Evolutionary conservation across 2,329 filamentous ascomycete genomes (phyloP).

Genomic region (Colletotrichum tofieldiae): DNA sequence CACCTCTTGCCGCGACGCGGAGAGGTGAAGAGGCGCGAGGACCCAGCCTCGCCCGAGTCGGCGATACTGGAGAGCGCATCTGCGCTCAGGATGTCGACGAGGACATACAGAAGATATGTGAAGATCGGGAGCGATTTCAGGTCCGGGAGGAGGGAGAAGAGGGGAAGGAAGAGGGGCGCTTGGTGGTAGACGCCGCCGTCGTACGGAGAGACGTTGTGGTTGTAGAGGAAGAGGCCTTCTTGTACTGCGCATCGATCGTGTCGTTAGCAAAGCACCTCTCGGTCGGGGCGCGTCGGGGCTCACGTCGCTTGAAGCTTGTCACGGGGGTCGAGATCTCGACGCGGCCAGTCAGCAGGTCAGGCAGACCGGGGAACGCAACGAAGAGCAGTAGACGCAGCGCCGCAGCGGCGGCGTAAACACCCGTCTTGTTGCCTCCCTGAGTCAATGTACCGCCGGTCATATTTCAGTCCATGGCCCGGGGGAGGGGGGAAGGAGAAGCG

Average conservation of each 20-base stretch:
- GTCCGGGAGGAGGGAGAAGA: slow-evolving; percentile 90
- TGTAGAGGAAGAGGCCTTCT: slow-evolving; percentile 96
- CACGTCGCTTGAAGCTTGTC: slow-evolving; percentile 97
- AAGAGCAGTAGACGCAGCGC: slow-evolving; percentile 86
- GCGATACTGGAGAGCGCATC: slow-evolving; percentile 85
- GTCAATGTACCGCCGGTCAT: slow-evolving; percentile 52
- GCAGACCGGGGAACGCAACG: slow-evolving; percentile 84
- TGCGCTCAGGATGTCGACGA: slow-evolving; percentile 87
- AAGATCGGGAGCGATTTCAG: slow-evolving; percentile 77
- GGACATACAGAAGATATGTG: slow-evolving; percentile 85
- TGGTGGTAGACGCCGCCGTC: slow-evolving; percentile 90
- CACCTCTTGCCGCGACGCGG: slow-evolving; percentile 82
- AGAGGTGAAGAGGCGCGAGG: slow-evolving; percentile 84
- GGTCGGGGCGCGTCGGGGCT: slow-evolving; percentile 51
- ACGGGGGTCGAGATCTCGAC: slow-evolving; percentile 98
- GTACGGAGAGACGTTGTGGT: slow-evolving; percentile 96
- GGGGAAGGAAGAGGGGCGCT: slow-evolving; percentile 89
- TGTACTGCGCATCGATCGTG: slow-evolving; percentile 74
- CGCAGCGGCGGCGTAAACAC: slow-evolving; percentile 82
- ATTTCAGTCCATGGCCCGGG: slow-evolving; percentile 42
- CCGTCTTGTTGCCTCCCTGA: slow-evolving; percentile 57
- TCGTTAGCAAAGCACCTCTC: slow-evolving; percentile 27
- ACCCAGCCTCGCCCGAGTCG: slow-evolving; percentile 82
- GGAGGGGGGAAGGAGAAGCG: background rate
- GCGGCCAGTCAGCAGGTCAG: slow-evolving; percentile 87